Evolutionary conservation across 2,329 filamentous ascomycete species (phyloP).

Genomic region (Fusarium papillatum): DNA sequence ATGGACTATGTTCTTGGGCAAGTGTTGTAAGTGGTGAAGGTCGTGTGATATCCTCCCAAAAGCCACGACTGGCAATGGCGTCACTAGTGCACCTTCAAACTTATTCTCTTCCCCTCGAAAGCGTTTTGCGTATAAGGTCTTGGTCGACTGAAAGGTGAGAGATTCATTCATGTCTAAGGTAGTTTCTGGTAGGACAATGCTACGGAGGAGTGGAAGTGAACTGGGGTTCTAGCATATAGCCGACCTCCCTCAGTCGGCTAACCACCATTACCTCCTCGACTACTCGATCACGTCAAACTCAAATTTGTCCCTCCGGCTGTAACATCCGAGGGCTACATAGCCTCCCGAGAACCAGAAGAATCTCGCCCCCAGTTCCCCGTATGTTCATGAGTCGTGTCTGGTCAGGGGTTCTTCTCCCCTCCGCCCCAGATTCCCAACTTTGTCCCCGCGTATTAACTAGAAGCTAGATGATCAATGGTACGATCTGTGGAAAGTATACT

Average conservation of each 20-base stretch:
- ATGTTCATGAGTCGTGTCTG: neutral
- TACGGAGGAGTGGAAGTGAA: neutral
- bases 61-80: neutral
- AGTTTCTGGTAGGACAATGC: neutral
- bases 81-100: neutral
- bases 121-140: neutral
- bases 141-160: neutral
- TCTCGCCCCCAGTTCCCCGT: neutral
- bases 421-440: neutral
- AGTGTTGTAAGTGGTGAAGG: neutral
- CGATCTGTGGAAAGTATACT: neutral
- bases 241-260: neutral
- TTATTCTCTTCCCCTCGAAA: too few species aligned
- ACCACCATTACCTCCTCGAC: neutral
- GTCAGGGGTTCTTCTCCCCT: neutral
- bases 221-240: neutral
- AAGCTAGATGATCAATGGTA: neutral
- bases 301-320: neutral
- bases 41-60: too few species aligned
- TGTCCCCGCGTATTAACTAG: neutral
- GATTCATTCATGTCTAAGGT: neutral
- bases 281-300: neutral
- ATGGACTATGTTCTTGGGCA: neutral
- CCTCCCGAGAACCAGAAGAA: constrained; percentile 1
- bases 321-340: neutral